phyloP scores from a whole-genome alignment of 139 green algal species.

The Tetraselmis chui region DNA sequence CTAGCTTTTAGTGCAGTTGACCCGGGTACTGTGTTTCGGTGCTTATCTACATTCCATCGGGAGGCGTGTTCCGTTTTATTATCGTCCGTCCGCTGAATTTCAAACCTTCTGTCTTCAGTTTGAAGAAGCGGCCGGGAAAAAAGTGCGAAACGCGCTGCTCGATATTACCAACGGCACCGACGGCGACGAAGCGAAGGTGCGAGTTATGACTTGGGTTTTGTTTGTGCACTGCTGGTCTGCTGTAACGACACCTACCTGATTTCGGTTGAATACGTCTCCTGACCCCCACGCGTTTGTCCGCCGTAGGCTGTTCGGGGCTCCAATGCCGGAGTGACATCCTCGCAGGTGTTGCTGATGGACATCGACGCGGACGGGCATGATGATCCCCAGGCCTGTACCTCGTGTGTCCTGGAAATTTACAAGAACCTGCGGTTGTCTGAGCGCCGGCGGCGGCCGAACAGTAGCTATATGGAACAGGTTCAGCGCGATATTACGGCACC shows the following conservation, averaged over 20 bases:
- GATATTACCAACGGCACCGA: background rate
- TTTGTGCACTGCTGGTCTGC: background rate
- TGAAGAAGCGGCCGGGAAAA: background rate
- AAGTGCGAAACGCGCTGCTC: background rate
- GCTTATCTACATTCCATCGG: too few species aligned
- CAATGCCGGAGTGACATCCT: background rate
- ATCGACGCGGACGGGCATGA: background rate
- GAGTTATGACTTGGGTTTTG: background rate
- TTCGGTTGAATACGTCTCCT: background rate
- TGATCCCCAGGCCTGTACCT: background rate
- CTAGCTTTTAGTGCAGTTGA: too few species aligned
- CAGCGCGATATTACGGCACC: constrained; percentile 82
- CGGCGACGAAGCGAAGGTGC: background rate
- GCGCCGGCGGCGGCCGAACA: constrained; percentile 36
- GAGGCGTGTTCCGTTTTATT: background rate
- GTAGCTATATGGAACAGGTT: constrained; percentile 61
- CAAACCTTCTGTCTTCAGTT: background rate
- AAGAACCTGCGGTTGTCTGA: background rate
- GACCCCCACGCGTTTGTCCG: too few species aligned
- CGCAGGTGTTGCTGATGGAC: background rate
- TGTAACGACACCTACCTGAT: background rate
- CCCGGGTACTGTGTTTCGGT: background rate
- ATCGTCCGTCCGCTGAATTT: background rate
- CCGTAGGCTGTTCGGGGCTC: background rate
- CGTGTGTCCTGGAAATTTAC: background rate